Percentiles rank a stretch among this genome's conserved stretches.
phyloP scores from a whole-genome alignment of 495 filamentous ascomycete genomes.

The Apodospora peruviana region DNA sequence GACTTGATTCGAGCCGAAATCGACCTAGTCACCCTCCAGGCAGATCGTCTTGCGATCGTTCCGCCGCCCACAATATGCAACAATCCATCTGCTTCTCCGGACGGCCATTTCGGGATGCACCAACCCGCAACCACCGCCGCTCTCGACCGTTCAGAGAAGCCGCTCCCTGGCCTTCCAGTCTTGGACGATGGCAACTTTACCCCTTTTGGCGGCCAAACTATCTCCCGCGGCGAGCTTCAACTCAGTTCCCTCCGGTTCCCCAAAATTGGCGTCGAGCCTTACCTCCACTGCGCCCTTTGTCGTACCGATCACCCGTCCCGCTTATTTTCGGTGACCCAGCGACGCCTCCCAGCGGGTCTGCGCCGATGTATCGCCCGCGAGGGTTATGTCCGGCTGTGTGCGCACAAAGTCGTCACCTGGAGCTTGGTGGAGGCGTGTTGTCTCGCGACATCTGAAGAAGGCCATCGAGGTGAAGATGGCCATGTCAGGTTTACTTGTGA shows the following conservation, averaged over 20 bases:
- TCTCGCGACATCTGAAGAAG: neutral
- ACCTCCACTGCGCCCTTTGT: neutral
- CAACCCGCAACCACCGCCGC: neutral
- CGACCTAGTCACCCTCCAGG: neutral
- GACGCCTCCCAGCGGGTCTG: neutral
- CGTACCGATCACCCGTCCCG: neutral
- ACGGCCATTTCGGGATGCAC: neutral
- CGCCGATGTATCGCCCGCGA: neutral
- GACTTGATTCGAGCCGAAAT: neutral
- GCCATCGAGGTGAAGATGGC: neutral
- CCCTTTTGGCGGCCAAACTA: neutral
- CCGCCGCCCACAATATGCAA: neutral
- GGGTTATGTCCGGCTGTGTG: neutral
- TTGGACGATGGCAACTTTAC: neutral
- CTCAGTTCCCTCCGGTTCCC: neutral
- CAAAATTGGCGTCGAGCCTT: neutral
- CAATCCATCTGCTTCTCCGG: neutral
- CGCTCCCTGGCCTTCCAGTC: neutral
- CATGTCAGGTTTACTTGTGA: neutral
- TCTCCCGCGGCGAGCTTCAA: neutral
- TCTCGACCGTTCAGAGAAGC: neutral
- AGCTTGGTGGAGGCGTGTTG: neutral
- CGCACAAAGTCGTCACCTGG: neutral
- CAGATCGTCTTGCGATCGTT: neutral
- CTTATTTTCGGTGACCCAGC: neutral